Evolutionary conservation across 208 protist species (phyloP), one percentile per base, ranked within the genome.

Genomic region (Leishmania aethiopica): DNA sequence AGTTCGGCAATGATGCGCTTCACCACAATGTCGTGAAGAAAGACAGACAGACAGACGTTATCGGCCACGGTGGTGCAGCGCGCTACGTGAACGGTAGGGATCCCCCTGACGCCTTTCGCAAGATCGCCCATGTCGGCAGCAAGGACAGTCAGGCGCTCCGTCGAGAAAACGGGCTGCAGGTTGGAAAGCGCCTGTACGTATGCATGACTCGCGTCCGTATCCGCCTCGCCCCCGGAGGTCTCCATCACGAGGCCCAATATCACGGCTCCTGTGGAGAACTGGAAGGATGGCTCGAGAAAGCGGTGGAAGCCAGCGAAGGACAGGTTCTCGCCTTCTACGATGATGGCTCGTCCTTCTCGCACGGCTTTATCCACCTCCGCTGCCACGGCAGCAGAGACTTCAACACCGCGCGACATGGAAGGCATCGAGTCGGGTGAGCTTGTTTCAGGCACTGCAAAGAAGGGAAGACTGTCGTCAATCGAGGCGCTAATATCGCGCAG

Each of bases 311-410:
- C 8, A 1, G 86, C 6, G 19, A 95, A 80, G 66, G 84, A 69
- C 17, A 95, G 81, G 17, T 78, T 75, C 73, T 77, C 85, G 11
- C 91, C 91, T 51, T 95, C 91, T 17, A 93, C 66, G 62, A 92
- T 89, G 57, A 95, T 55, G 28, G 86, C 81, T 71, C 89, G 90
- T 0, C 90, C 89, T n/a, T 92, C 86, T 5, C 55, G 62, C 37
- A 92, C 17, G 3, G 88, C 81, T 66, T 90, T 91, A 11, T 90
- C 82, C 4, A 93, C 19, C 75, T 93, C 91, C 19, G 74, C 88
- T 15, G 73, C 53, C 5, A 93, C 84, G 32, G 75, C 72, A 3
- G 51, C 32, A 62, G 75, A 11, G 45, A 75, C 71, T 42, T 64
- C 73, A 11, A 87, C 77, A 0, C 55, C 70, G 15, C 51, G 32